These are phyloP conservation scores for Escallonia rubra DNA, from an alignment of 129 eudicot species.

Conservation along the genomic window DNA sequence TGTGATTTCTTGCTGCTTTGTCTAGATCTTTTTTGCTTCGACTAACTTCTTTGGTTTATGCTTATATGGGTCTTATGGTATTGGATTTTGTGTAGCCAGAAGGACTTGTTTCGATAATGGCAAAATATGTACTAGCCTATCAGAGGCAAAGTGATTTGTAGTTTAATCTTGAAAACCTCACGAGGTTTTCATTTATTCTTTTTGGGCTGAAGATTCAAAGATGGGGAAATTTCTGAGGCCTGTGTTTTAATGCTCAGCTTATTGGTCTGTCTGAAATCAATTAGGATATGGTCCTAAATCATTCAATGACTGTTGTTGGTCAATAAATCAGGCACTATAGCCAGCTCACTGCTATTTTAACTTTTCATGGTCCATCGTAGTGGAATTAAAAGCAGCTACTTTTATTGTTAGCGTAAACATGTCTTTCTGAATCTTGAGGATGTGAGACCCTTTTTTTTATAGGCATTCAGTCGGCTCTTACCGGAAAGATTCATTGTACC, in stretches of 20 bases:
- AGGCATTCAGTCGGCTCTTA: not conserved
- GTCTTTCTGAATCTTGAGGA: not conserved
- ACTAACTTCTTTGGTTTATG: not conserved
- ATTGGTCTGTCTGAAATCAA: not conserved
- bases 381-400: not conserved
- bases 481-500: not conserved
- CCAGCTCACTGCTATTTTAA: slow-evolving; percentile 13
- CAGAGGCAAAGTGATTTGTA: too few species aligned
- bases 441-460: not conserved
- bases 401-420: not conserved
- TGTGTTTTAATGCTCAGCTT: too few species aligned
- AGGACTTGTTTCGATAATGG: too few species aligned
- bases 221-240: too few species aligned
- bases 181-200: too few species aligned
- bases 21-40: not conserved
- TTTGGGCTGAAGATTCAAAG: too few species aligned
- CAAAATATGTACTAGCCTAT: too few species aligned
- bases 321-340: not conserved
- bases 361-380: not conserved
- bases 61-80: too few species aligned
- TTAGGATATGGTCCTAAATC: slow-evolving; percentile 1
- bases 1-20: not conserved
- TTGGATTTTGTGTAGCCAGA: too few species aligned
- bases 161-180: too few species aligned
- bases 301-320: slow-evolving; percentile 5